Conservation (phyloP, 371 early-diverging fungal species). For the Lichtheimia hyalospora region DNA sequence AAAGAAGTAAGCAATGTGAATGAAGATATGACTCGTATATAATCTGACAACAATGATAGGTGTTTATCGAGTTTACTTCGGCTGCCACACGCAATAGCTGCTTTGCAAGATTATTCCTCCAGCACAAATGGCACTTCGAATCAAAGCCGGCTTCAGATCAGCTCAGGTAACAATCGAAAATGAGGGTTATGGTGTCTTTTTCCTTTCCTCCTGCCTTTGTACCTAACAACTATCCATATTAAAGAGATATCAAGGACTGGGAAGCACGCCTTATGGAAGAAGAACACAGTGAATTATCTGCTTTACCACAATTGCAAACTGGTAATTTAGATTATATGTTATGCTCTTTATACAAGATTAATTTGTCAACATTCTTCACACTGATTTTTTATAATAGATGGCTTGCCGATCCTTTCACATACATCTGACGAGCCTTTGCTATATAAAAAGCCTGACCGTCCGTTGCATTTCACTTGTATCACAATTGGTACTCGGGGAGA, state of each 20-base stretch:
- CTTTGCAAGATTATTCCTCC: slow-evolving; percentile 39
- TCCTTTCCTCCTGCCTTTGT: not conserved
- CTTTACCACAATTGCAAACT: not conserved
- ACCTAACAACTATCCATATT: not conserved
- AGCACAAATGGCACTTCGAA: slow-evolving; percentile 18
- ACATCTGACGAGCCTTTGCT: slow-evolving; percentile 7
- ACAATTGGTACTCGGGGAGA: slow-evolving; percentile 90
- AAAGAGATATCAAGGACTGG: slow-evolving; percentile 30
- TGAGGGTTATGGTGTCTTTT: not conserved
- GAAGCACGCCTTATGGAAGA: slow-evolving; percentile 30
- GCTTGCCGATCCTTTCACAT: slow-evolving; percentile 23
- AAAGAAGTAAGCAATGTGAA: slow-evolving; percentile 20
- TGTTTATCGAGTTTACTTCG: slow-evolving; percentile 47
- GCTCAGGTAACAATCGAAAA: slow-evolving; percentile 6
- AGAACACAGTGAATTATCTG: slow-evolving; percentile 8
- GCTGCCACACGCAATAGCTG: slow-evolving; percentile 42
- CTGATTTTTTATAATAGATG: slow-evolving; percentile 15
- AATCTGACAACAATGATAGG: slow-evolving; percentile 8
- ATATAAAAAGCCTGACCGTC: slow-evolving; percentile 28
- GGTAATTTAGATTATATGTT: not conserved
- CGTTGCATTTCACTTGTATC: slow-evolving; percentile 75
- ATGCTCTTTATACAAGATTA: not conserved
- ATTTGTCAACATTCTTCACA: slow-evolving; percentile 12
- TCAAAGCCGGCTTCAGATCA: slow-evolving; percentile 8
- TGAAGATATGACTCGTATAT: too few relatives aligned